Base-by-base conservation (phyloP, 768 basidiomycete genomes). In the Arthromyces matolae region DNA sequence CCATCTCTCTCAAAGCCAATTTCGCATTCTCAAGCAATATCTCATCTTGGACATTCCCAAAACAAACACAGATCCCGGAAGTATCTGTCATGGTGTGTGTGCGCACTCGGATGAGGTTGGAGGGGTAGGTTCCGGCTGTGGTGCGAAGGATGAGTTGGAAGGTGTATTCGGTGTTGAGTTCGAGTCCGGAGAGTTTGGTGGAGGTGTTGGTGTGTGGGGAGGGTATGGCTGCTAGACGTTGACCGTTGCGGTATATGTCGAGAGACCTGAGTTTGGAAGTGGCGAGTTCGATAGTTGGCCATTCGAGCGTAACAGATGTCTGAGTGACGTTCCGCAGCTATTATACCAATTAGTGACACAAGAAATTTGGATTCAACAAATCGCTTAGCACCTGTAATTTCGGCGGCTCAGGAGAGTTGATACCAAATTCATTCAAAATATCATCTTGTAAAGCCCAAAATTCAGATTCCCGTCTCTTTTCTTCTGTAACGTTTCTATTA, bases 51-150 rank as follows among this genome's bases (percentile, higher is more conserved):
- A 96, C 81, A 37, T 85, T 93, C 1, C 93, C 96, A 57, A 98
- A 97, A 70, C 93, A 94, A 27, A 97, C 93, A 8, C 81, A 85
- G 39, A 99, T 89, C 19, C 96, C 96, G 23, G 89, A 93, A 2
- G 94, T 97, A 63, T 98, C 91, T 29, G 83, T 80, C 75, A 98
- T 97, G 13, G 91, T 92, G 66, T 98, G 96, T 3, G 96, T 98
- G 27, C 81, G 80, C 8, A 93, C 81, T 42, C 82, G 79, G 45
- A 96, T 75, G 10, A 91, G 50, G 54, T 94, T 93, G 1, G 92
- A 94, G 0, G 86, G 84, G 70, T 77, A 93, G 0, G 87, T 90
- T 2, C 96, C 96, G 3, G 93, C 93, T 0, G 91, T 87, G 0
- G 96, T 98, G 45, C 86, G 89, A 42, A 98, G 74, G 42, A 98